phyloP scores from a whole-genome alignment of 2,329 filamentous ascomycete species.

The Pseudogymnoascus pannorum region DNA sequence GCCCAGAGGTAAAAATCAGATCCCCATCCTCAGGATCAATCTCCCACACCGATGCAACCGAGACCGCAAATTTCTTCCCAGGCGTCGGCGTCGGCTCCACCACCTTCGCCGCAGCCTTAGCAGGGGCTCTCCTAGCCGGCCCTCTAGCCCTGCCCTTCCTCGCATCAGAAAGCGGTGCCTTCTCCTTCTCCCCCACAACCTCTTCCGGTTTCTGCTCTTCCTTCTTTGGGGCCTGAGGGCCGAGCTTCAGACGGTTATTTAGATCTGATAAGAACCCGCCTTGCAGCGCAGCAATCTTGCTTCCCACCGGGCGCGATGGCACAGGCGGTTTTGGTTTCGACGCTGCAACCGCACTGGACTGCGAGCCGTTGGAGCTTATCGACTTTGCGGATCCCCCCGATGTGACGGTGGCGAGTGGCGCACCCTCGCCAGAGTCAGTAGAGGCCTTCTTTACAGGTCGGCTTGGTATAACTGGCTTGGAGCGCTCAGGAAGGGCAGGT shows the following conservation, averaged over 20 bases:
- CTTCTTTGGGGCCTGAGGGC: slow-evolving; percentile 73
- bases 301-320: slow-evolving; percentile 67
- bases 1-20: slow-evolving; percentile 27
- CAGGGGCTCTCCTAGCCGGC: slow-evolving; percentile 67
- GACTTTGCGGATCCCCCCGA: slow-evolving; percentile 25
- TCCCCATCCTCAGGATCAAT: slow-evolving; percentile 45
- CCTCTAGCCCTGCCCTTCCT: slow-evolving; percentile 86
- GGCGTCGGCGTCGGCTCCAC: slow-evolving; percentile 28
- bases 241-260: slow-evolving; percentile 80
- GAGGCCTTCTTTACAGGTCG: slow-evolving; percentile 52
- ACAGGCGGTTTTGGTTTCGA: slow-evolving; percentile 76
- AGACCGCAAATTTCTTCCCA: slow-evolving; percentile 25
- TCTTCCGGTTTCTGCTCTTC: slow-evolving; percentile 56
- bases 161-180: slow-evolving; percentile 77
- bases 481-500: slow-evolving; percentile 25
- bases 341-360: slow-evolving; percentile 37
- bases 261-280: slow-evolving; percentile 89
- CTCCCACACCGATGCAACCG: slow-evolving; percentile 40
- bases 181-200: slow-evolving; percentile 54
- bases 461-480: slow-evolving; percentile 40
- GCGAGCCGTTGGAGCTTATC: slow-evolving; percentile 26
- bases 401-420: slow-evolving; percentile 20
- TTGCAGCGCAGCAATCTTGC: slow-evolving; percentile 86
- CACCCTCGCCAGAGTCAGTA: slow-evolving; percentile 30
- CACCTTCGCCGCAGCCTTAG: slow-evolving; percentile 36